Percentiles rank a stretch among this genome's conserved stretches.
Evolutionary conservation across 805 yeast species (phyloP).

Genomic region (Yarrowia osloensis): DNA sequence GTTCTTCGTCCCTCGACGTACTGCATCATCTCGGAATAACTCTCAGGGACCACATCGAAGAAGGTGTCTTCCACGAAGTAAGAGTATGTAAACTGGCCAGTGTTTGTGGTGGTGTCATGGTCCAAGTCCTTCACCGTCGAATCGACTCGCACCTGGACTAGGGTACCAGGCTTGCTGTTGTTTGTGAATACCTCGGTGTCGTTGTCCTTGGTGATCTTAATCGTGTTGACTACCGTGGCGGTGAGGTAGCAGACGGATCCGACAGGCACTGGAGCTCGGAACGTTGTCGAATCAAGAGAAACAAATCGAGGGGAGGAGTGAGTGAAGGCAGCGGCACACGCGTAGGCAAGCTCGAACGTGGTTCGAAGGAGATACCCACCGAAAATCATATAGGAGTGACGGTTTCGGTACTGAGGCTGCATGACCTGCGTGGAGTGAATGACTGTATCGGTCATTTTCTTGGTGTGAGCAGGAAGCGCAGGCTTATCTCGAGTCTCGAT

Average conservation of each 20-base stretch:
- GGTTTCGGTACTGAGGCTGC: slow-evolving; percentile 96
- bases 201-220: slow-evolving; percentile 54
- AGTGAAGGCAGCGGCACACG: slow-evolving; percentile 87
- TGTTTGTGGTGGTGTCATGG: slow-evolving; percentile 60
- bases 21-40: slow-evolving; percentile 90
- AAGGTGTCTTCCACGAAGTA: slow-evolving; percentile 71
- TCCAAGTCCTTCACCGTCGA: slow-evolving; percentile 73
- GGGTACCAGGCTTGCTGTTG: slow-evolving; percentile 57
- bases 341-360: slow-evolving; percentile 90
- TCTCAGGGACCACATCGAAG: slow-evolving; percentile 78
- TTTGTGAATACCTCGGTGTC: slow-evolving; percentile 19
- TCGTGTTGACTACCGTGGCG: slow-evolving; percentile 84
- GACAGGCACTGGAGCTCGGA: slow-evolving; percentile 93
- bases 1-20: slow-evolving; percentile 89
- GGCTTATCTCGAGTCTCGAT: slow-evolving; percentile 43
- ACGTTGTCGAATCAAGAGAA: slow-evolving; percentile 86
- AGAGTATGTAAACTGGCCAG: slow-evolving; percentile 87
- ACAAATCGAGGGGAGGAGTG: slow-evolving; percentile 85
- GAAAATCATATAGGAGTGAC: slow-evolving; percentile 91
- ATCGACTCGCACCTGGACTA: slow-evolving; percentile 87
- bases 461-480: slow-evolving; percentile 52
- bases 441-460: slow-evolving; percentile 70
- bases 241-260: slow-evolving; percentile 84
- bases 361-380: slow-evolving; percentile 94
- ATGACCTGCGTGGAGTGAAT: slow-evolving; percentile 78